phyloP scores from a whole-genome alignment of 192 early-diverging fungal species.

The Geranomyces michiganensis region DNA sequence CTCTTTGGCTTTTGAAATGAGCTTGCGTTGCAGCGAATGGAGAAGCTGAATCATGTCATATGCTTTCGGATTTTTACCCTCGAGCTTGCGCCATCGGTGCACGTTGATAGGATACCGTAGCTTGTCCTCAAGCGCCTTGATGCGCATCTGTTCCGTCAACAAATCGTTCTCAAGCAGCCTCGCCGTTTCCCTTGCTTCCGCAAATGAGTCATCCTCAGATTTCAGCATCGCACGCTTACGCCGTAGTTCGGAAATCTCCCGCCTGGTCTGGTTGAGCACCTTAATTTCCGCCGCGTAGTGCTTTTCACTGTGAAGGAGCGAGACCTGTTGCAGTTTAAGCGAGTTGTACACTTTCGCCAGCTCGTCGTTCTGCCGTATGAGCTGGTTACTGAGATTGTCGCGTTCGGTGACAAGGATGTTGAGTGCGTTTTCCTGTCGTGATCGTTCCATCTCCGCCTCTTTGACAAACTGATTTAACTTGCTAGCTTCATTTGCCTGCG shows the following conservation, averaged over 20 bases:
- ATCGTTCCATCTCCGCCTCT: constrained; percentile 61
- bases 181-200: constrained; percentile 43
- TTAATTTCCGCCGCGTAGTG: constrained; percentile 50
- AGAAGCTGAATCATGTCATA: constrained; percentile 61
- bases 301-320: constrained; percentile 50
- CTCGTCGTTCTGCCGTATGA: constrained; percentile 61
- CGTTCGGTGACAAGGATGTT: constrained; percentile 60
- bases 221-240: constrained; percentile 28
- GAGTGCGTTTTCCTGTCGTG: constrained; percentile 62
- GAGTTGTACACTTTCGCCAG: constrained; percentile 59
- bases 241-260: constrained; percentile 38
- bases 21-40: constrained; percentile 61
- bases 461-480: constrained; percentile 68
- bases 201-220: constrained; percentile 33
- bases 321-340: constrained; percentile 57
- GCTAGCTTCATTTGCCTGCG: constrained; percentile 55
- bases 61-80: constrained; percentile 60
- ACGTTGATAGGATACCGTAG: constrained; percentile 65
- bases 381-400: constrained; percentile 59
- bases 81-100: constrained; percentile 67
- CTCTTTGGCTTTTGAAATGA: constrained; percentile 60
- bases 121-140: constrained; percentile 67
- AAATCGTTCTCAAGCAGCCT: constrained; percentile 49
- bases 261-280: constrained; percentile 29
- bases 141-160: constrained; percentile 45